These are phyloP conservation scores for Talaromyces pinophilus DNA, from an alignment of 2,329 filamentous ascomycete genomes.

Conservation along the genomic window DNA sequence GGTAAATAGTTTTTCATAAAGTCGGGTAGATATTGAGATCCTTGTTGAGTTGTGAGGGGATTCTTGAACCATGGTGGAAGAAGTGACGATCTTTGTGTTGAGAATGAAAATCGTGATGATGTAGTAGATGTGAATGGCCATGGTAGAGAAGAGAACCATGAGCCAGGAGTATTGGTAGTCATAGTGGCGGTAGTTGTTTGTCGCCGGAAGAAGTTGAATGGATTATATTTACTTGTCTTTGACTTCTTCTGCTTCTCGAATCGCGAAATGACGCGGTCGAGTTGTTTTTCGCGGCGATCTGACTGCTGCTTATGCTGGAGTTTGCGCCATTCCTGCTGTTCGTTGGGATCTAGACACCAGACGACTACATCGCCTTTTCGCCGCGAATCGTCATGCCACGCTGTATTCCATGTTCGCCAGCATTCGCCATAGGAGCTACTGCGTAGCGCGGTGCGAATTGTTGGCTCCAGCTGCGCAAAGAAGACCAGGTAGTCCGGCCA, in stretches of 20 bases:
- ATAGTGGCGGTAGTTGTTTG: not conserved
- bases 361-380: conserved; percentile 64
- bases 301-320: conserved; percentile 29
- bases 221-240: not conserved
- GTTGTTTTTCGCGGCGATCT: conserved; percentile 34
- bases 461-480: conserved; percentile 60
- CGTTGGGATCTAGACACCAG: conserved; percentile 52
- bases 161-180: not conserved
- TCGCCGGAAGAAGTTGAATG: conserved; percentile 8
- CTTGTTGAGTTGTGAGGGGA: not conserved
- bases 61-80: conserved; percentile 18
- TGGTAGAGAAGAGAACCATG: conserved; percentile 10
- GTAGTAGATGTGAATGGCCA: conserved; percentile 20
- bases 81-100: conserved; percentile 1
- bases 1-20: conserved; percentile 18
- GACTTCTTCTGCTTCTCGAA: conserved; percentile 31
- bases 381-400: conserved; percentile 64
- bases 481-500: conserved; percentile 55
- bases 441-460: conserved; percentile 47
- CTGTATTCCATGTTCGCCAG: conserved; percentile 61
- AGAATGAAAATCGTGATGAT: not conserved
- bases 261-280: conserved; percentile 39
- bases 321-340: conserved; percentile 41
- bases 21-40: conserved; percentile 11
- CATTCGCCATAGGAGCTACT: conserved; percentile 58